A percentile compares a stretch with the other conserved stretches of the same genome.
Conservation (phyloP, 768 basidiomycete species). For the Terana coerulea region DNA sequence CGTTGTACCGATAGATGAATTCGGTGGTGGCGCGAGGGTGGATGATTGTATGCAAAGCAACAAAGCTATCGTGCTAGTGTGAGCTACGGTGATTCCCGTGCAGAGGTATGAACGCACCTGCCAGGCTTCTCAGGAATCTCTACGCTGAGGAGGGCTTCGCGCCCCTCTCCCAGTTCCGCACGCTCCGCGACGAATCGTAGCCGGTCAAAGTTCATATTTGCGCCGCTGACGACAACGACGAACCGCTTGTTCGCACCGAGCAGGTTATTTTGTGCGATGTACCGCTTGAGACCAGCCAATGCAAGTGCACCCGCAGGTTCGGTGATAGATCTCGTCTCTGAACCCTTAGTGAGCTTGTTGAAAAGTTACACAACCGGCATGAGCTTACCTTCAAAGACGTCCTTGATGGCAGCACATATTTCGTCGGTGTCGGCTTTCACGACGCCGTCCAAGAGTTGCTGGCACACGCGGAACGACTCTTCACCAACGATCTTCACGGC, state of each 20-base stretch:
- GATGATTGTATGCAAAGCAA: slow-evolving; percentile 81
- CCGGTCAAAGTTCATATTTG: slow-evolving; percentile 99
- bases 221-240: slow-evolving; percentile 90
- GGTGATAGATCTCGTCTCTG: slow-evolving; percentile 95
- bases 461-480: slow-evolving; percentile 92
- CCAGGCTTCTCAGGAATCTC: slow-evolving; percentile 92
- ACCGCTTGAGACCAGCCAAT: slow-evolving; percentile 85
- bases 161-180: slow-evolving; percentile 93
- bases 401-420: slow-evolving; percentile 97
- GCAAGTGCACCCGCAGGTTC: slow-evolving; percentile 95
- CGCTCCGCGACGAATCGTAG: slow-evolving; percentile 98
- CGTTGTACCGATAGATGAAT: slow-evolving; percentile 89
- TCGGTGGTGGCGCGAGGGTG: slow-evolving; percentile 93
- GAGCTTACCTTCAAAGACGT: slow-evolving; percentile 86
- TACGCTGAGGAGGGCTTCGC: slow-evolving; percentile 91
- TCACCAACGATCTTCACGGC: slow-evolving; percentile 94
- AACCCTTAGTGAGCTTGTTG: too few species aligned
- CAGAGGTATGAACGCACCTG: slow-evolving; percentile 44
- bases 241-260: slow-evolving; percentile 82
- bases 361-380: background rate
- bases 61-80: slow-evolving; percentile 53
- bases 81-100: background rate
- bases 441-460: slow-evolving; percentile 76
- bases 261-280: slow-evolving; percentile 79
- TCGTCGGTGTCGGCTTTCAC: slow-evolving; percentile 92